A percentile compares a stretch with the other conserved stretches of the same genome.
These are phyloP conservation scores for Fusarium zealandicum DNA, from an alignment of 2,329 filamentous ascomycete genomes.

Conservation along the genomic window DNA sequence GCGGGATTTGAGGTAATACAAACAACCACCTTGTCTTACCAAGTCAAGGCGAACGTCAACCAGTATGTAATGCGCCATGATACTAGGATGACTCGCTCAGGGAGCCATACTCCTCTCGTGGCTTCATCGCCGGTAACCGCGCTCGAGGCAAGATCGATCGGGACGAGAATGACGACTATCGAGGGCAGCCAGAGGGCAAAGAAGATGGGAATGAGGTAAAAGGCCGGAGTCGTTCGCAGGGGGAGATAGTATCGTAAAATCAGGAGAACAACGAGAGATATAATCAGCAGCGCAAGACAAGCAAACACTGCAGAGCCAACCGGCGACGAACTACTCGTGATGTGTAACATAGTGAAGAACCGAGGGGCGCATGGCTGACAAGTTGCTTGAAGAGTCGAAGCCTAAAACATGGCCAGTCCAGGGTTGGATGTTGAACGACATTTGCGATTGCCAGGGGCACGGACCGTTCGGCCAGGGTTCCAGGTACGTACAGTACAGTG, in stretches of 20 bases:
- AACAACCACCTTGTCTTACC: constrained; percentile 60
- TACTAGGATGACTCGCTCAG: constrained; percentile 77
- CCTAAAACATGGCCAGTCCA: constrained; percentile 19
- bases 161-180: constrained; percentile 89
- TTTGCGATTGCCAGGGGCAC: constrained; percentile 36
- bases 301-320: constrained; percentile 84
- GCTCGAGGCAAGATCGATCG: constrained; percentile 92
- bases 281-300: constrained; percentile 72
- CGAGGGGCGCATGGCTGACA: constrained; percentile 41
- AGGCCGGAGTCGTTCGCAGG: constrained; percentile 86
- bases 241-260: constrained; percentile 91
- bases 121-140: constrained; percentile 74
- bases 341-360: constrained; percentile 58
- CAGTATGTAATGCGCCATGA: constrained; percentile 97
- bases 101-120: constrained; percentile 85
- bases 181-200: constrained; percentile 93
- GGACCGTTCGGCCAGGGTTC: constrained; percentile 28
- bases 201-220: constrained; percentile 91
- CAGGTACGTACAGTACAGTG: constrained; percentile 19
- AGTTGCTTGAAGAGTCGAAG: constrained; percentile 34
- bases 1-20: background rate
- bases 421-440: constrained; percentile 22
- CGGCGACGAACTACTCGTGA: constrained; percentile 63
- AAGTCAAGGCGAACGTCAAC: constrained; percentile 94
- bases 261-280: constrained; percentile 80